Evolutionary conservation across 768 basidiomycete species (phyloP).

Genomic region (Clavaria fumosa): DNA sequence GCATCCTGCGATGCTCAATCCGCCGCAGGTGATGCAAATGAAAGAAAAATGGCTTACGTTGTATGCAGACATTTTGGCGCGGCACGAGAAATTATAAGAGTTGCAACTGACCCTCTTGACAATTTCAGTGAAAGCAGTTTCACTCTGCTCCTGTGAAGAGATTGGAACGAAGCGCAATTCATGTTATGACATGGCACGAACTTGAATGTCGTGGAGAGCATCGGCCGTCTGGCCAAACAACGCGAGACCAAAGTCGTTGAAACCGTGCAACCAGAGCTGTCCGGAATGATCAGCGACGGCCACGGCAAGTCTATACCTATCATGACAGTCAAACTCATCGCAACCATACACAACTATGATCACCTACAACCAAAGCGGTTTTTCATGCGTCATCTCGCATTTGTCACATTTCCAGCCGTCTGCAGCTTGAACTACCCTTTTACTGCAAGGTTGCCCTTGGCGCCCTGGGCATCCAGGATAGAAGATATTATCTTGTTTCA

Average conservation of each 20-base stretch:
- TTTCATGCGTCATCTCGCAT: conserved; percentile 54
- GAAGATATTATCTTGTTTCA: conserved; percentile 65
- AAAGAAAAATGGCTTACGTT: conserved; percentile 30
- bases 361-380: conserved; percentile 69
- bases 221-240: conserved; percentile 71
- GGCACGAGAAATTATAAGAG: conserved; percentile 69
- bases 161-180: neutral
- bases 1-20: conserved; percentile 39
- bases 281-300: conserved; percentile 83
- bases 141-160: conserved; percentile 37
- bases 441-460: conserved; percentile 62
- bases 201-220: conserved; percentile 62
- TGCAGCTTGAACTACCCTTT: conserved; percentile 68
- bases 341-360: neutral
- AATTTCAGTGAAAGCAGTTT: conserved; percentile 37
- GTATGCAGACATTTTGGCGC: conserved; percentile 77
- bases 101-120: conserved; percentile 52
- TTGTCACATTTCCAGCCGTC: conserved; percentile 87
- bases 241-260: conserved; percentile 77
- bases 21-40: neutral
- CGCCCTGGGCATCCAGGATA: conserved; percentile 85
- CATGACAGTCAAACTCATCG: too few relatives aligned
- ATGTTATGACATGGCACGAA: conserved; percentile 13
- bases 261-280: conserved; percentile 86
- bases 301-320: conserved; percentile 68